Percentiles rank a stretch among this genome's conserved stretches.
Evolutionary conservation across 2,329 filamentous ascomycete species (phyloP).

Genomic region (Ciborinia camelliae): DNA sequence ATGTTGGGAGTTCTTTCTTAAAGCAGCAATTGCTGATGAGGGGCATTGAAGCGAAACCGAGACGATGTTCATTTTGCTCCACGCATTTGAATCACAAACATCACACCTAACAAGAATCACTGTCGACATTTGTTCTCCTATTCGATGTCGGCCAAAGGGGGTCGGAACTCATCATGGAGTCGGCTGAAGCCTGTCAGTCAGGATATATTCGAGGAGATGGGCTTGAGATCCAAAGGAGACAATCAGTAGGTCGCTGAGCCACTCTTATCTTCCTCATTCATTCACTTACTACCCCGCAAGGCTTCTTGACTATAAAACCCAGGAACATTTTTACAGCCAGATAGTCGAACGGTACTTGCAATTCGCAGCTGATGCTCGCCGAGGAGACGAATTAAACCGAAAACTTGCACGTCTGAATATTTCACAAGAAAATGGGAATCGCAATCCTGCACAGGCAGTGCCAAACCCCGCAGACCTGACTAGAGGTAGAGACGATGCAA

Average conservation of each 20-base stretch:
- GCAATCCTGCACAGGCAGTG: constrained; percentile 29
- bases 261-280: constrained; percentile 1
- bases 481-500: constrained; percentile 19
- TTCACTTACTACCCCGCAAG: constrained; percentile 42
- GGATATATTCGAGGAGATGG: constrained; percentile 77
- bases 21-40: constrained; percentile 10
- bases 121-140: constrained; percentile 1
- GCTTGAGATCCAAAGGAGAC: constrained; percentile 88
- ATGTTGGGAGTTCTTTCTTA: constrained; percentile 15
- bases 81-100: not conserved
- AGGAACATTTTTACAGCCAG: constrained; percentile 81
- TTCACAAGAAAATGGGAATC: constrained; percentile 25
- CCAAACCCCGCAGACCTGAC: constrained; percentile 19
- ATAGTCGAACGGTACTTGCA: constrained; percentile 87
- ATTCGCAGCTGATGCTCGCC: constrained; percentile 74
- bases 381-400: constrained; percentile 68
- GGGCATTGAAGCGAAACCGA: constrained; percentile 7
- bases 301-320: constrained; percentile 69
- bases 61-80: not conserved
- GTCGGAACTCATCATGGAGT: constrained; percentile 54
- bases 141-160: constrained; percentile 34
- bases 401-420: constrained; percentile 62
- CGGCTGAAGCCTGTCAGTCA: constrained; percentile 69
- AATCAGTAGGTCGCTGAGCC: constrained; percentile 55
- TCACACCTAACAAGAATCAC: constrained; percentile 3